A percentile compares a stretch with the other conserved stretches of the same genome.
These are phyloP conservation scores for Mesotaenium endlicherianum DNA, from an alignment of 139 green algal species.

Conservation along the genomic window DNA sequence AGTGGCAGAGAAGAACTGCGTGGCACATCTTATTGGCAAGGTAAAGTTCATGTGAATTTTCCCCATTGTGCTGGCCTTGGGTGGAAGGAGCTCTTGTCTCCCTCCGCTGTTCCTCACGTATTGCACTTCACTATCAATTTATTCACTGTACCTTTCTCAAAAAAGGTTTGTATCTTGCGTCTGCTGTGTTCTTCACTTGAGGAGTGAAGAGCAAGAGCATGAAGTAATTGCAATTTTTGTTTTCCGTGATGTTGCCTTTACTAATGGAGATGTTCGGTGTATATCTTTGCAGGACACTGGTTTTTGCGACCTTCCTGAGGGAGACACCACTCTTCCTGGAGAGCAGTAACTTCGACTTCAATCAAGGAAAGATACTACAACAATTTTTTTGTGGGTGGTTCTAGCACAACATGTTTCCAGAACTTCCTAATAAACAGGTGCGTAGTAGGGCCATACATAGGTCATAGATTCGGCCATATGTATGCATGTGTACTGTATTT, in stretches of 20 bases:
- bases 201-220: background rate
- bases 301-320: conserved; percentile 32
- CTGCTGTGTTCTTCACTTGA: background rate
- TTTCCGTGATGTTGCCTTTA: background rate
- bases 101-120: background rate
- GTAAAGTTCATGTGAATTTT: background rate
- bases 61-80: background rate
- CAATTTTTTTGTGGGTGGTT: background rate
- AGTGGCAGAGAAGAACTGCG: conserved; percentile 41
- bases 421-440: too few species aligned
- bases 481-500: too few species aligned
- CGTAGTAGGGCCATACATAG: too few species aligned
- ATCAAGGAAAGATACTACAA: background rate
- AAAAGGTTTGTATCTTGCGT: background rate
- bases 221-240: background rate
- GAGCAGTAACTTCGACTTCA: conserved; percentile 11
- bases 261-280: background rate
- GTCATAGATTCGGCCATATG: too few species aligned
- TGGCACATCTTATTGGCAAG: conserved; percentile 30
- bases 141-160: background rate
- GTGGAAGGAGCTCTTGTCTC: background rate
- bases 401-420: too few species aligned
- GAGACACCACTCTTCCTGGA: conserved; percentile 32
- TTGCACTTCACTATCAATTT: background rate
- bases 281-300: conserved; percentile 21